A percentile compares a stretch with the other conserved stretches of the same genome.
Evolutionary conservation across 192 early-diverging fungal species (phyloP).

Genomic region (Entomortierella lignicola): DNA sequence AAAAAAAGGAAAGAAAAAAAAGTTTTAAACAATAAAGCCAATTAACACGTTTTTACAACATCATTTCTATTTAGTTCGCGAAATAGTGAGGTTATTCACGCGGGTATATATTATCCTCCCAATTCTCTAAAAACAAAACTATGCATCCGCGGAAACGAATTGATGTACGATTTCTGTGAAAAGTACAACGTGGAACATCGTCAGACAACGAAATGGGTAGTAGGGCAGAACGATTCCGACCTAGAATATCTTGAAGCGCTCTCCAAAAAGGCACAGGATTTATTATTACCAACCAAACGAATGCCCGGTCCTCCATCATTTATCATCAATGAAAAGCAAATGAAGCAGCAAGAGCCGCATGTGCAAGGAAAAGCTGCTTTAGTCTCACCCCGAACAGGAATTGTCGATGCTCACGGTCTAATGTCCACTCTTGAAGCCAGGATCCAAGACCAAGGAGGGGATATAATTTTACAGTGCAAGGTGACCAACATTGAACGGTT

Average conservation of each 20-base stretch:
- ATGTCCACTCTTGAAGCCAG: conserved; percentile 72
- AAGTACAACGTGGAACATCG: conserved; percentile 64
- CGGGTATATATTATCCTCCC: conserved; percentile 84
- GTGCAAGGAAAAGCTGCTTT: conserved; percentile 68
- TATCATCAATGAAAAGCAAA: conserved; percentile 58
- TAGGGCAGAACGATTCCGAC: conserved; percentile 68
- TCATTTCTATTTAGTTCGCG: conserved; percentile 63
- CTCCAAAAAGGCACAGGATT: conserved; percentile 61
- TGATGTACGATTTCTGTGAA: conserved; percentile 74
- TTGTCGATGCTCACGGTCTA: conserved; percentile 79
- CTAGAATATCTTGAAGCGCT: conserved; percentile 64
- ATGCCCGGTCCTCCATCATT: conserved; percentile 62
- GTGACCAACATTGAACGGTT: conserved; percentile 58
- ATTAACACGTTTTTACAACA: too few species aligned
- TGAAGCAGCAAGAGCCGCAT: conserved; percentile 65
- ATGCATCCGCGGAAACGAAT: conserved; percentile 78
- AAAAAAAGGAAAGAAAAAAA: too few species aligned
- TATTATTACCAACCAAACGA: conserved; percentile 40
- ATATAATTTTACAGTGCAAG: conserved; percentile 64
- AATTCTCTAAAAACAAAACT: conserved; percentile 79
- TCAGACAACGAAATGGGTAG: conserved; percentile 83
- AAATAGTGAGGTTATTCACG: conserved; percentile 93
- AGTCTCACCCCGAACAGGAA: conserved; percentile 81
- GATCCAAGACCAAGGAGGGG: conserved; percentile 62
- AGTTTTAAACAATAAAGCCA: too few species aligned